Conservation (phyloP, 75 land plant species). For the Chamaecyparis obtusa region DNA sequence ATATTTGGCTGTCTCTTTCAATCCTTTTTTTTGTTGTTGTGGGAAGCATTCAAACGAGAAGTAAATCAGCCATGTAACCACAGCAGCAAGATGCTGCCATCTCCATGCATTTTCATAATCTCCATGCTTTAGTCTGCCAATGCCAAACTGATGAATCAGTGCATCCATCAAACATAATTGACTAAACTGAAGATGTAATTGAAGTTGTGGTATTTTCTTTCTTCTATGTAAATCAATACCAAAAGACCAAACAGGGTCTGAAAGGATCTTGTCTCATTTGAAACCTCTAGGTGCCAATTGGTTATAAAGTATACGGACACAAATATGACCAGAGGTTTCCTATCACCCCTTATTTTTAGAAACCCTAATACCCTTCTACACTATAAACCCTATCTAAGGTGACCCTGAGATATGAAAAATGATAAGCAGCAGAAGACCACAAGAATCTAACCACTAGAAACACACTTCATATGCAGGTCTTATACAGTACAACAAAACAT, state of each 20-base stretch:
- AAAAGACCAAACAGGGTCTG: background rate
- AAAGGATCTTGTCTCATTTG: background rate
- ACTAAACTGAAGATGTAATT: background rate
- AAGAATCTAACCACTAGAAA: background rate
- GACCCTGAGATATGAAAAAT: background rate
- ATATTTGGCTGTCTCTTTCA: background rate
- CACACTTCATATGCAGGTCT: conserved; percentile 12
- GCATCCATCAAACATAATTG: background rate
- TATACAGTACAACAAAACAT: conserved; percentile 88
- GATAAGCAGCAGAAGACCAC: background rate
- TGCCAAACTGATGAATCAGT: background rate
- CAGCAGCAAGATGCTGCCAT: background rate
- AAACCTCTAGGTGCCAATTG: background rate
- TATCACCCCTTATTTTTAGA: background rate
- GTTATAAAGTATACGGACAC: background rate
- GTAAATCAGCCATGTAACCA: background rate
- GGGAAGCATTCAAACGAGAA: background rate
- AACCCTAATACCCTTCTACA: background rate
- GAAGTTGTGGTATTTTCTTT: background rate
- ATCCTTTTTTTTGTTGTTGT: background rate
- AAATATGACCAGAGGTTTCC: background rate
- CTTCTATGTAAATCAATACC: background rate
- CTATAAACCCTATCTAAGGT: background rate
- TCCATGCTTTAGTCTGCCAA: background rate
- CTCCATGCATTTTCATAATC: background rate